phyloP scores from a whole-genome alignment of 2,329 filamentous ascomycete genomes.

The Curvularia hawaiiensis region DNA sequence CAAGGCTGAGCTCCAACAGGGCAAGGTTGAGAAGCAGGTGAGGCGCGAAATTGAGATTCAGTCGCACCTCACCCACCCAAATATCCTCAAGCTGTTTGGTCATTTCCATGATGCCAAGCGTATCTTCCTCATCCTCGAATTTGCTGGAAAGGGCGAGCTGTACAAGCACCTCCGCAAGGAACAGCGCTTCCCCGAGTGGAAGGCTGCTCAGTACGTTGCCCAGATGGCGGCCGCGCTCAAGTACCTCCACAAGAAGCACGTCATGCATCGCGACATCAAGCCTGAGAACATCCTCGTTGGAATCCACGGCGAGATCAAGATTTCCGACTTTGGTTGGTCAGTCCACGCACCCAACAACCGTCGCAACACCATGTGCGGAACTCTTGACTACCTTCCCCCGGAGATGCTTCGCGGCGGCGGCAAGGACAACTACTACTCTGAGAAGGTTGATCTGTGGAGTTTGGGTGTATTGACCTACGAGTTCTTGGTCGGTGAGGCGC shows the following conservation, averaged over 20 bases:
- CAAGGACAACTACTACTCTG: slow-evolving; percentile 86
- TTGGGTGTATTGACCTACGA: slow-evolving; percentile 95
- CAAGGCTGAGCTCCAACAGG: slow-evolving; percentile 80
- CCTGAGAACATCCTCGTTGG: slow-evolving; percentile 96
- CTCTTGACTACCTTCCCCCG: slow-evolving; percentile 93
- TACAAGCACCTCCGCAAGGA: slow-evolving; percentile 86
- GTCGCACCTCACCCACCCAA: slow-evolving; percentile 83
- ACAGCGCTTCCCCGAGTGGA: slow-evolving; percentile 81
- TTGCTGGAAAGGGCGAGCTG: slow-evolving; percentile 82
- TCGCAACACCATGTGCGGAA: slow-evolving; percentile 94
- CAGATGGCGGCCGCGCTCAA: slow-evolving; percentile 89
- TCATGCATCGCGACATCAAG: slow-evolving; percentile 98
- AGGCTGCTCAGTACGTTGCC: slow-evolving; percentile 83
- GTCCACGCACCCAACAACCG: slow-evolving; percentile 96
- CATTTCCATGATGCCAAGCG: slow-evolving; percentile 90
- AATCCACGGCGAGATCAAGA: slow-evolving; percentile 97
- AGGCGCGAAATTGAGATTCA: slow-evolving; percentile 90
- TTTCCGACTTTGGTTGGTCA: slow-evolving; percentile 98
- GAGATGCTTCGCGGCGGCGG: slow-evolving; percentile 91
- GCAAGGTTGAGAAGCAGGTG: slow-evolving; percentile 84
- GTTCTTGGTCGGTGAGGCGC: slow-evolving; percentile 93
- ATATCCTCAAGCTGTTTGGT: slow-evolving; percentile 81
- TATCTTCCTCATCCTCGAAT: slow-evolving; percentile 86
- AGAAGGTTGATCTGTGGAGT: slow-evolving; percentile 97
- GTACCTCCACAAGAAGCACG: slow-evolving; percentile 94